Conservation (phyloP, 208 protist species). For the Vickermania spadyakhi region DNA sequence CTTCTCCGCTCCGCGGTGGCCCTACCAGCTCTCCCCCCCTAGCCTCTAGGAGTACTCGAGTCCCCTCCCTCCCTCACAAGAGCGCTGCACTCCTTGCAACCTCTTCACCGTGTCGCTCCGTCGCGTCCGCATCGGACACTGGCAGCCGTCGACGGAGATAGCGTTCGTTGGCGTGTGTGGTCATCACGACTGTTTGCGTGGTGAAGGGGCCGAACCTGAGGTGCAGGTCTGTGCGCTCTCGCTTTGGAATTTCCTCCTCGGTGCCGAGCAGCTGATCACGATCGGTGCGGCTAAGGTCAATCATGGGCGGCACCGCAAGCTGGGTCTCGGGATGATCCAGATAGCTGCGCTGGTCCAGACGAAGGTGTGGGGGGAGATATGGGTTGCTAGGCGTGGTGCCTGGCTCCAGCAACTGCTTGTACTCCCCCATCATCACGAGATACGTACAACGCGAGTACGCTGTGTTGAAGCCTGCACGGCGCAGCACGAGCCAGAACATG, state of each 20-base stretch:
- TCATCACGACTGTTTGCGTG: constrained; percentile 76
- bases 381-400: constrained; percentile 66
- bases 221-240: constrained; percentile 57
- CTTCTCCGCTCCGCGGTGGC: too few relatives aligned
- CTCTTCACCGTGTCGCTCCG: too few relatives aligned
- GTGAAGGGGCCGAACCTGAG: constrained; percentile 63
- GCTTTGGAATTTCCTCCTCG: constrained; percentile 41
- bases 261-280: constrained; percentile 40
- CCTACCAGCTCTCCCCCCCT: too few relatives aligned
- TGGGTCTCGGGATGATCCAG: constrained; percentile 65
- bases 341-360: constrained; percentile 67
- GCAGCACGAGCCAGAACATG: constrained; percentile 73
- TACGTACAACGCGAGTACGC: constrained; percentile 68
- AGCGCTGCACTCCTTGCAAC: too few relatives aligned
- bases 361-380: constrained; percentile 66
- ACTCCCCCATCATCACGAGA: constrained; percentile 78
- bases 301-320: constrained; percentile 65
- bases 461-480: constrained; percentile 76
- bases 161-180: constrained; percentile 46
- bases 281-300: constrained; percentile 57
- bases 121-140: constrained; percentile 35
- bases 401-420: constrained; percentile 64
- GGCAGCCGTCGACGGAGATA: constrained; percentile 68
- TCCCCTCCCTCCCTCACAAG: too few relatives aligned
- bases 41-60: too few relatives aligned